These are phyloP conservation scores for Phytophthora citricola DNA, from an alignment of 352 stramenopile species.

Conservation along the genomic window DNA sequence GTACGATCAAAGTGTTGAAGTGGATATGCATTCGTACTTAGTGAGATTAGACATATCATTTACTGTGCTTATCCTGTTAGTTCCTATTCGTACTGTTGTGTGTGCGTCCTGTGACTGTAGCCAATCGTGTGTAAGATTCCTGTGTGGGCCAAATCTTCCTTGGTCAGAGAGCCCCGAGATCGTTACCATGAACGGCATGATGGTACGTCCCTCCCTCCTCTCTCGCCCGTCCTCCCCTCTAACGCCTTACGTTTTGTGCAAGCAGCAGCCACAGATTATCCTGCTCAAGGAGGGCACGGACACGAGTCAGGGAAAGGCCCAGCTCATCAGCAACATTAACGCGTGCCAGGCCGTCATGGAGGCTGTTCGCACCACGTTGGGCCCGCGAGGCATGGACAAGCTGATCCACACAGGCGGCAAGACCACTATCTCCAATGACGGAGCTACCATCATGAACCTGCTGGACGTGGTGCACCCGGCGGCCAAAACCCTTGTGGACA, in stretches of 20 bases:
- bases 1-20: neutral
- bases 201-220: constrained; percentile 32
- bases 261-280: constrained; percentile 97
- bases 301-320: constrained; percentile 97
- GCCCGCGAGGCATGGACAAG: constrained; percentile 99
- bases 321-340: constrained; percentile 95
- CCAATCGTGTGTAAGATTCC: constrained; percentile 24
- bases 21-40: constrained; percentile 7
- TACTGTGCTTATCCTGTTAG: neutral
- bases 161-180: constrained; percentile 25
- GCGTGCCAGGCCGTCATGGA: constrained; percentile 96
- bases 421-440: constrained; percentile 99
- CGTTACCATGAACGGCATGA: constrained; percentile 47
- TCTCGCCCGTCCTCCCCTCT: neutral
- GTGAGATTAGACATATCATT: neutral
- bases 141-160: constrained; percentile 42
- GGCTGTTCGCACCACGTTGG: constrained; percentile 97
- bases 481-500: constrained; percentile 98
- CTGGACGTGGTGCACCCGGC: constrained; percentile 99
- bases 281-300: constrained; percentile 99
- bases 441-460: constrained; percentile 98
- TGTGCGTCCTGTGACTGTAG: constrained; percentile 12
- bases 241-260: neutral
- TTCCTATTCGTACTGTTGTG: constrained; percentile 4
- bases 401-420: constrained; percentile 94